These are phyloP conservation scores for Agaricus subrufescens DNA, from an alignment of 768 basidiomycete genomes.

Conservation along the genomic window DNA sequence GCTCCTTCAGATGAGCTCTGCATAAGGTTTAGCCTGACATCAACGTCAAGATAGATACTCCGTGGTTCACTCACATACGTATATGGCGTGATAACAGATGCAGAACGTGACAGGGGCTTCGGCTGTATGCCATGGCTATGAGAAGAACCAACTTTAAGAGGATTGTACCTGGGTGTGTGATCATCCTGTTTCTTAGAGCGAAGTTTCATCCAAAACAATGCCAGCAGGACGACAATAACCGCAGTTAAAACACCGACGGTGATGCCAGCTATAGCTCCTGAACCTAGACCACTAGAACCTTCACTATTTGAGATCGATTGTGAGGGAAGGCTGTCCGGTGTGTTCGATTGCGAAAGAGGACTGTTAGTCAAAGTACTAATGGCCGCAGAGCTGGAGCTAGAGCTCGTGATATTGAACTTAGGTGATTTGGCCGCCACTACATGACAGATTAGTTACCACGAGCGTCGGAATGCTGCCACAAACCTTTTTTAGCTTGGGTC, in stretches of 20 bases:
- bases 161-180: background rate
- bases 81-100: conserved; percentile 2
- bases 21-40: background rate
- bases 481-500: conserved; percentile 24
- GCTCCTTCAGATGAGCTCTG: conserved; percentile 20
- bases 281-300: conserved; percentile 20
- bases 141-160: background rate
- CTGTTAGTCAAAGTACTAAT: background rate
- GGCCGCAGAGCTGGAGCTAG: background rate
- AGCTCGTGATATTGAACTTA: background rate
- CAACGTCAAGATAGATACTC: background rate
- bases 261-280: conserved; percentile 62
- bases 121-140: background rate
- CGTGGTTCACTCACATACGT: conserved; percentile 3
- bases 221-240: conserved; percentile 32
- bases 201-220: conserved; percentile 34
- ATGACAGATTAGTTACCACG: background rate
- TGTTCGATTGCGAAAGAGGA: no score
- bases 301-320: background rate
- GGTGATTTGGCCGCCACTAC: background rate
- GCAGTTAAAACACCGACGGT: conserved; percentile 48
- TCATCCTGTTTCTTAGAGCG: conserved; percentile 14
- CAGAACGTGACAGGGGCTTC: conserved; percentile 2
- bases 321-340: background rate
- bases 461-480: background rate